phyloP scores from a whole-genome alignment of 768 basidiomycete species.

The Rhizopogon vinicolor region DNA sequence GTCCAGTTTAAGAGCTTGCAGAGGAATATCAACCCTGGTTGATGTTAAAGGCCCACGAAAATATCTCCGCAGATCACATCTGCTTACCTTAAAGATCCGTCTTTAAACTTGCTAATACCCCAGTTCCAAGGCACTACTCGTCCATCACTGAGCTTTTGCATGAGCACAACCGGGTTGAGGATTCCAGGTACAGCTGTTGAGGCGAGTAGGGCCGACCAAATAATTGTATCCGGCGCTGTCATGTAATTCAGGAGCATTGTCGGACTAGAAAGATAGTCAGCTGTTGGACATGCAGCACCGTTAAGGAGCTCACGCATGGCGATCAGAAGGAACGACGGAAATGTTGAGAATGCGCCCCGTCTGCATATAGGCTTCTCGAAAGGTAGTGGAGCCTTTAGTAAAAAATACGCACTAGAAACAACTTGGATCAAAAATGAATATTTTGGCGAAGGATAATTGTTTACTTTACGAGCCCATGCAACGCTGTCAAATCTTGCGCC shows the following conservation, averaged over 20 bases:
- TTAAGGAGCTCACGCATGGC: constrained; percentile 61
- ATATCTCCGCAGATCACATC: not conserved
- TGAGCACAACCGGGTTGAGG: constrained; percentile 89
- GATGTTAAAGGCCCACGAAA: constrained; percentile 7
- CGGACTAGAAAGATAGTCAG: constrained; percentile 47
- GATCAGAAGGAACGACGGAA: constrained; percentile 86
- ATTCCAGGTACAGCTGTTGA: constrained; percentile 96
- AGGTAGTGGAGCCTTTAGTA: constrained; percentile 90
- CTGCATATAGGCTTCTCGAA: constrained; percentile 88
- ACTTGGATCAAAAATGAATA: not conserved
- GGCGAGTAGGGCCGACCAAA: constrained; percentile 78
- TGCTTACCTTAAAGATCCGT: constrained; percentile 77
- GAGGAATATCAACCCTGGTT: constrained; percentile 86
- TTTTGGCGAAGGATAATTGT: constrained; percentile 3
- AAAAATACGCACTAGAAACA: constrained; percentile 74
- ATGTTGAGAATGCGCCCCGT: constrained; percentile 94
- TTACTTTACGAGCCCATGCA: constrained; percentile 84
- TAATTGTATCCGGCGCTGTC: constrained; percentile 89
- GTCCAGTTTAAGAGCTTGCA: constrained; percentile 83
- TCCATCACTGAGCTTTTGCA: constrained; percentile 86
- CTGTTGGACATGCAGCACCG: not conserved
- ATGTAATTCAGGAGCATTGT: constrained; percentile 95
- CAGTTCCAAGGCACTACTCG: constrained; percentile 88
- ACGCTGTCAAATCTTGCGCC: constrained; percentile 96
- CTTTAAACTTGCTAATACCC: constrained; percentile 84